These are phyloP conservation scores for Pleomassaria siparia DNA, from an alignment of 2,329 filamentous ascomycete species.

Conservation along the genomic window DNA sequence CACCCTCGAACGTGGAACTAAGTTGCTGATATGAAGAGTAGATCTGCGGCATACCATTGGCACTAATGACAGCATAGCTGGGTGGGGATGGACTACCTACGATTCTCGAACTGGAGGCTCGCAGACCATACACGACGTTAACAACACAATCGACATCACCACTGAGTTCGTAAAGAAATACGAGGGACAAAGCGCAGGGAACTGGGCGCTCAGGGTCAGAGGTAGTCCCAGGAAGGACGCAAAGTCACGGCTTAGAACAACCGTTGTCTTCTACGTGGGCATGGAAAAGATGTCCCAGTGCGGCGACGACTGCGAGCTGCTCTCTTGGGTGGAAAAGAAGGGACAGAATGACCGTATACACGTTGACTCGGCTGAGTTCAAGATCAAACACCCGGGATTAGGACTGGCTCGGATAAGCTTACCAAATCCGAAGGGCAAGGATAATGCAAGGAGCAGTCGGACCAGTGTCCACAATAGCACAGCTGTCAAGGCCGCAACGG, in stretches of 20 bases:
- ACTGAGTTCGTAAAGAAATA: slow-evolving; percentile 90
- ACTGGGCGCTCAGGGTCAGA: slow-evolving; percentile 84
- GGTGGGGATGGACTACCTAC: slow-evolving; percentile 97
- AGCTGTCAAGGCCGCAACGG: slow-evolving; percentile 67
- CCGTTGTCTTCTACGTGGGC: slow-evolving; percentile 77
- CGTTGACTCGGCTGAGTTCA: slow-evolving; percentile 64
- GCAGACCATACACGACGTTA: slow-evolving; percentile 83
- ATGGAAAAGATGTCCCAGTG: slow-evolving; percentile 70
- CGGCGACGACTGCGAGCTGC: slow-evolving; percentile 45
- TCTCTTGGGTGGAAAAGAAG: slow-evolving; percentile 60
- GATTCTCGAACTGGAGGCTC: slow-evolving; percentile 81
- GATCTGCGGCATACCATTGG: slow-evolving; percentile 89
- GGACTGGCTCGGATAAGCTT: slow-evolving; percentile 79
- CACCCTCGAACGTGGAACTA: background rate
- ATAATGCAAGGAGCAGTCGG: slow-evolving; percentile 42
- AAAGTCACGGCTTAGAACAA: slow-evolving; percentile 67
- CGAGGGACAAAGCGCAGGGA: slow-evolving; percentile 80
- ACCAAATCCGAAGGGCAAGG: slow-evolving; percentile 62
- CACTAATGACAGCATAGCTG: slow-evolving; percentile 86
- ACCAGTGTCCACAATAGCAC: slow-evolving; percentile 64
- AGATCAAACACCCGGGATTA: slow-evolving; percentile 67
- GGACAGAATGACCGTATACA: slow-evolving; percentile 47
- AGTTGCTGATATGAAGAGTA: slow-evolving; percentile 15
- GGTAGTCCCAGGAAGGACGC: slow-evolving; percentile 71
- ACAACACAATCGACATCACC: slow-evolving; percentile 82